Evolutionary conservation across 2,329 filamentous ascomycete species (phyloP).

Genomic region (Juglanconis sp.): DNA sequence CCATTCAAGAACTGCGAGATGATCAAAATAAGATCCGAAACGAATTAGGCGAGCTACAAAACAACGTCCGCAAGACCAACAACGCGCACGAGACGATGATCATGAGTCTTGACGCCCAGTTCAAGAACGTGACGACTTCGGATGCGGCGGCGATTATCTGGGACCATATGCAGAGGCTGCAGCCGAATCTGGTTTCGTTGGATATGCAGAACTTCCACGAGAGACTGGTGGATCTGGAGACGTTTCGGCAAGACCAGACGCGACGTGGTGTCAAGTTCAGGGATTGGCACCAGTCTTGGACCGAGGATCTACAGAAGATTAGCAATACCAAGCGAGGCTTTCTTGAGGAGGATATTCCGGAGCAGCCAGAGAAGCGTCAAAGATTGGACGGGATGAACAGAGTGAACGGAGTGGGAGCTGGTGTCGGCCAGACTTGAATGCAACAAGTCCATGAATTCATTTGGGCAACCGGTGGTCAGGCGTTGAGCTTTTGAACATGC

Average conservation of each 20-base stretch:
- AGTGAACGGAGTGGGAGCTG: neutral
- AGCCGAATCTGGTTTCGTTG: neutral
- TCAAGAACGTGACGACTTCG: slow-evolving; percentile 10
- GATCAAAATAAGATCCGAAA: neutral
- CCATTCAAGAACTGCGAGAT: neutral
- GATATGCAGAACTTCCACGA: slow-evolving; percentile 12
- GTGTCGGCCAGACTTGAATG: too few relatives aligned
- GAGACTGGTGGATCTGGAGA: slow-evolving; percentile 8
- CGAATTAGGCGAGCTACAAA: neutral
- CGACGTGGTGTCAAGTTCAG: neutral
- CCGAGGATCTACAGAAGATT: neutral
- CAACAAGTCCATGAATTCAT: too few relatives aligned
- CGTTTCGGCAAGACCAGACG: neutral
- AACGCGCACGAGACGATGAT: slow-evolving; percentile 10
- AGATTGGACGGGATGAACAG: slow-evolving; percentile 6
- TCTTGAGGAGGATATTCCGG: neutral
- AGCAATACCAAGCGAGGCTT: neutral
- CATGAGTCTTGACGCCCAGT: slow-evolving; percentile 9
- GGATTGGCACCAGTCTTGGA: neutral
- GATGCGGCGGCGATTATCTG: slow-evolving; percentile 11
- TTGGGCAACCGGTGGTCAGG: too few relatives aligned
- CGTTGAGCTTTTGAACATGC: too few relatives aligned
- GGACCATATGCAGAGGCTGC: slow-evolving; percentile 11
- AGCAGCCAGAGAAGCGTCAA: neutral
- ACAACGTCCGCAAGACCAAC: neutral